Percentiles rank a stretch among this genome's conserved stretches.
Conservation (phyloP, 2,329 filamentous ascomycete species). For the Alternaria viburni region DNA sequence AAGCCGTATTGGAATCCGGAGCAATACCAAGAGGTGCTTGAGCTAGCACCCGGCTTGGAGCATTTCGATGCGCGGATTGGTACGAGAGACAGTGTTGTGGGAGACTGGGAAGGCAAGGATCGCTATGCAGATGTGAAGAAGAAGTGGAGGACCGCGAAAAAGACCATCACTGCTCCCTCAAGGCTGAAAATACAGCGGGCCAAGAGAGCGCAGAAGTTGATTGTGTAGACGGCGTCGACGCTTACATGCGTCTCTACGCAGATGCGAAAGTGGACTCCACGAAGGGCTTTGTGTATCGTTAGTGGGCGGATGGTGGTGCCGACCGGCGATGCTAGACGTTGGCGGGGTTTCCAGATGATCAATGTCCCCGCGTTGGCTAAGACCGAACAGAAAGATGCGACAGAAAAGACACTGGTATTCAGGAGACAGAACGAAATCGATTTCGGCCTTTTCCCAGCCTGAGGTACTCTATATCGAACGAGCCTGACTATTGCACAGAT, state of each 20-base stretch:
- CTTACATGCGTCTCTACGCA: neutral
- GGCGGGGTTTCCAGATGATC: neutral
- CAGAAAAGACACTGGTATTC: neutral
- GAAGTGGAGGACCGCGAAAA: neutral
- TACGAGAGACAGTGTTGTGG: neutral
- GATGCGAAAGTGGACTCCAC: neutral
- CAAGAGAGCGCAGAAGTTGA: neutral
- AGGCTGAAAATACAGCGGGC: neutral
- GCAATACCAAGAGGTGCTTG: neutral
- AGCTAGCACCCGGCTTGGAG: neutral
- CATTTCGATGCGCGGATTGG: neutral
- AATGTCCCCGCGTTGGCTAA: neutral
- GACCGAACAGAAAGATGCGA: neutral
- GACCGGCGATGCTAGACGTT: neutral
- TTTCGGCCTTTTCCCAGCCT: conserved; percentile 35
- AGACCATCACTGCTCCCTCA: neutral
- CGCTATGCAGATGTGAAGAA: neutral
- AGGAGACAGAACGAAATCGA: conserved; percentile 27
- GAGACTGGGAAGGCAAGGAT: neutral
- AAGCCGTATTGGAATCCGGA: neutral
- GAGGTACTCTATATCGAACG: conserved; percentile 42
- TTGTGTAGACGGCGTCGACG: neutral
- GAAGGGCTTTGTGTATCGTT: neutral
- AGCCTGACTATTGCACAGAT: conserved; percentile 51
- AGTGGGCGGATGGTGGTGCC: neutral